These are phyloP conservation scores for Verticillium isaacii DNA, from an alignment of 2,329 filamentous ascomycete species.

Conservation along the genomic window DNA sequence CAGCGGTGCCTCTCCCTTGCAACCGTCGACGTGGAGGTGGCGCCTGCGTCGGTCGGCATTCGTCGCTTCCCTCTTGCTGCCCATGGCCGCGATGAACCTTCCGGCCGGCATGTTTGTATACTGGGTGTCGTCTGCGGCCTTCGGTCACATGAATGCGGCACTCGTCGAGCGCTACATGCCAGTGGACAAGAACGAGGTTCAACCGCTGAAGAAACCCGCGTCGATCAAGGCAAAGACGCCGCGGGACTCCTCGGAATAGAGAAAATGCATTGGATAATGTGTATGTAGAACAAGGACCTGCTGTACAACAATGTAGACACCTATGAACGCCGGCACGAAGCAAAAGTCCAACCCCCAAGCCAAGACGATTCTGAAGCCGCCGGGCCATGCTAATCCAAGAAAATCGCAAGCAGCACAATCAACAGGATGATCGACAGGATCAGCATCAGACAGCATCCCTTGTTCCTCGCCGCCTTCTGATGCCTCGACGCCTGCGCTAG, in stretches of 20 bases:
- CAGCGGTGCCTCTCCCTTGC: not conserved
- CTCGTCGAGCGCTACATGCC: constrained; percentile 17
- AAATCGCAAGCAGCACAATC: constrained; percentile 82
- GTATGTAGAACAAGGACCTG: constrained; percentile 1
- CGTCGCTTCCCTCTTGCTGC: constrained; percentile 16
- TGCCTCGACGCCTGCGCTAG: constrained; percentile 81
- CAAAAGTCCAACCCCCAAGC: not conserved
- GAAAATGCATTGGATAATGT: not conserved
- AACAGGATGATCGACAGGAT: constrained; percentile 85
- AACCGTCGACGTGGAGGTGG: not conserved
- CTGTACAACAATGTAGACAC: constrained; percentile 10
- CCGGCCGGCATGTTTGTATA: constrained; percentile 36
- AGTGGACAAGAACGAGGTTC: not conserved
- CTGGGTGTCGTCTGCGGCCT: constrained; percentile 30
- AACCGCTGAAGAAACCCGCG: not conserved
- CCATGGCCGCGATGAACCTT: constrained; percentile 27
- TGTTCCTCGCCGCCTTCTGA: constrained; percentile 92
- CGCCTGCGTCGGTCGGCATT: constrained; percentile 5
- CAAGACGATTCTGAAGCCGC: not conserved
- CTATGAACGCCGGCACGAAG: not conserved
- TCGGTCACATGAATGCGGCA: constrained; percentile 26
- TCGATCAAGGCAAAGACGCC: not conserved
- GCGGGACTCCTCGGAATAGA: not conserved
- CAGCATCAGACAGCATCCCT: constrained; percentile 86
- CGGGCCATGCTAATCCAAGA: constrained; percentile 53